Percentiles rank a stretch among this genome's conserved stretches.
Conservation (phyloP, 352 stramenopile species). For the Phytophthora fragariae region DNA sequence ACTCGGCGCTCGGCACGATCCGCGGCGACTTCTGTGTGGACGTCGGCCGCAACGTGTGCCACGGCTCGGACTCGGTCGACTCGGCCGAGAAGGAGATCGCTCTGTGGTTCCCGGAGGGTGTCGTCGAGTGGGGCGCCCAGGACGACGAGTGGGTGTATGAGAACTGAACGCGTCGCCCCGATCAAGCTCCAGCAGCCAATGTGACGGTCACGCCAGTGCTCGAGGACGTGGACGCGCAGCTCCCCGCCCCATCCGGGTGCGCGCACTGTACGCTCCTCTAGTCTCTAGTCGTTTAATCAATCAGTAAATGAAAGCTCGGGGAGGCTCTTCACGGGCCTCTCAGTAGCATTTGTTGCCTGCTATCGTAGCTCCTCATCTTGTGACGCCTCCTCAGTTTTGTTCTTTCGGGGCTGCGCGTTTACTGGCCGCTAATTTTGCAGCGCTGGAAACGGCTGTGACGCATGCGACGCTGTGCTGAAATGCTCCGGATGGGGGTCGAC, state of each 20-base stretch:
- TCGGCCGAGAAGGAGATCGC: slow-evolving; percentile 98
- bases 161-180: slow-evolving; percentile 56
- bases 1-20: slow-evolving; percentile 93
- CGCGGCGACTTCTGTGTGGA: slow-evolving; percentile 95
- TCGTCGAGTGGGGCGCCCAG: slow-evolving; percentile 91
- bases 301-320: slow-evolving; percentile 13
- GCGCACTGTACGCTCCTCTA: slow-evolving; percentile 27
- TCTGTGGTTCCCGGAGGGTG: slow-evolving; percentile 97
- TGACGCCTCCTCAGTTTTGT: background rate
- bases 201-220: slow-evolving; percentile 4
- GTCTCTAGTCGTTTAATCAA: background rate
- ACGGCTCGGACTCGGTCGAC: slow-evolving; percentile 96
- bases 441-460: background rate
- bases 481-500: background rate
- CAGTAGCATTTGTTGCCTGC: background rate
- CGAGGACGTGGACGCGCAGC: slow-evolving; percentile 17
- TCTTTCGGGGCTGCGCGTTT: background rate
- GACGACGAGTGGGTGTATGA: slow-evolving; percentile 98
- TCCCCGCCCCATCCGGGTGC: slow-evolving; percentile 18
- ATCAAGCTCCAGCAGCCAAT: too few species aligned
- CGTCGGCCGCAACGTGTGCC: slow-evolving; percentile 93
- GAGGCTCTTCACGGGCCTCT: background rate
- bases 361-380: background rate
- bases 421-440: background rate
- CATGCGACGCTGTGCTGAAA: slow-evolving; percentile 24